Conservation (phyloP, 306 rosid species). For the Quercus suber region DNA sequence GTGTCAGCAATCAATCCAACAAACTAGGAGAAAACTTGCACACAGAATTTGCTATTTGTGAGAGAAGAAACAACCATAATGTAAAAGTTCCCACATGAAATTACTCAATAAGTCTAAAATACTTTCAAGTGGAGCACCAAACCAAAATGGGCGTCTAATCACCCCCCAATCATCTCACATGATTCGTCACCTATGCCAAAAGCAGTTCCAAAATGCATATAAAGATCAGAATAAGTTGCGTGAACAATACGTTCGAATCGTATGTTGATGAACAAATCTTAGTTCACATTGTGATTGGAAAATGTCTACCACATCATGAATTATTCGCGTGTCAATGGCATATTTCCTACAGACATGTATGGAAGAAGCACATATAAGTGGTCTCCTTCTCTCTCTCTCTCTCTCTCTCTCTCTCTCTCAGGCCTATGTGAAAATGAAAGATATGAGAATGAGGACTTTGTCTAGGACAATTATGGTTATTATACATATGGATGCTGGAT, state of each 20-base stretch:
- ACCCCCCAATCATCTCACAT: slow-evolving; percentile 21
- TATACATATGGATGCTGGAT: background rate
- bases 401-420: background rate
- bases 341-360: slow-evolving; percentile 1
- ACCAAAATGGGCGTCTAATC: slow-evolving; percentile 37
- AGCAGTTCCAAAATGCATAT: background rate
- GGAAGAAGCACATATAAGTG: background rate
- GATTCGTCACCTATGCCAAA: slow-evolving; percentile 12
- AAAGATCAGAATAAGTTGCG: background rate
- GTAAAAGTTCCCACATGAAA: background rate
- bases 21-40: background rate
- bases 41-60: background rate
- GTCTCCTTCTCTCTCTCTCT: background rate
- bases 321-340: background rate
- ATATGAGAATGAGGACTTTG: background rate
- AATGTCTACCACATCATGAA: background rate
- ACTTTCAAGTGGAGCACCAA: slow-evolving; percentile 25
- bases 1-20: background rate
- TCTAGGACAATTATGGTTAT: background rate
- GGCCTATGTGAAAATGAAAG: background rate
- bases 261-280: background rate
- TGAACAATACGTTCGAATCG: background rate
- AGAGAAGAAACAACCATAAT: background rate
- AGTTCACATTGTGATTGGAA: background rate
- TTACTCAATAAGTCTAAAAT: too few relatives aligned